Evolutionary conservation across 2,329 filamentous ascomycete species (phyloP).

Genomic region (Colletotrichum siamense): DNA sequence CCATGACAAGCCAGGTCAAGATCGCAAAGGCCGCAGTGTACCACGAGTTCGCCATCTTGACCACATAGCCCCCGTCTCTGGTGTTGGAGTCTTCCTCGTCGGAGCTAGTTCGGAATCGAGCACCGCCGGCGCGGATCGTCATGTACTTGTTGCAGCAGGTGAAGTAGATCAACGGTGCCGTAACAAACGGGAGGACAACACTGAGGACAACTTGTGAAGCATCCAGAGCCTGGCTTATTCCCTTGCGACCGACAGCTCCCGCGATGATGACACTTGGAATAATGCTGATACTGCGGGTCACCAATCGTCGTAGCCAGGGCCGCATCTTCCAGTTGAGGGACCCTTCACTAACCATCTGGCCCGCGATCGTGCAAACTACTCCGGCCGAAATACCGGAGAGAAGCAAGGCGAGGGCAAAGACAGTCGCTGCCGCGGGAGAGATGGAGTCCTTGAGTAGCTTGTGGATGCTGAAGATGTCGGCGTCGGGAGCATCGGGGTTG

Average conservation of each 20-base stretch:
- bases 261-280: conserved; percentile 85
- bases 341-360: conserved; percentile 88
- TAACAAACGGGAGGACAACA: conserved; percentile 82
- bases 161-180: conserved; percentile 83
- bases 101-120: conserved; percentile 35
- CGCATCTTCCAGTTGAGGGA: conserved; percentile 76
- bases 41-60: conserved; percentile 78
- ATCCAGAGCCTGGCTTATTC: conserved; percentile 74
- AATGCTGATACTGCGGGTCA: conserved; percentile 82
- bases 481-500: conserved; percentile 64
- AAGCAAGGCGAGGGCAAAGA: conserved; percentile 84
- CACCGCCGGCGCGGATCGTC: conserved; percentile 63
- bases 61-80: conserved; percentile 25
- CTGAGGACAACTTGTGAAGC: conserved; percentile 80
- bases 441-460: conserved; percentile 71
- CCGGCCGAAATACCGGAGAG: conserved; percentile 83
- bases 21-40: conserved; percentile 59
- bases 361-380: conserved; percentile 87
- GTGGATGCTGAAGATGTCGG: conserved; percentile 87
- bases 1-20: conserved; percentile 75
- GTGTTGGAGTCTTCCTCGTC: conserved; percentile 24
- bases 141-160: conserved; percentile 82
- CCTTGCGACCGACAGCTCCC: conserved; percentile 74
- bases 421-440: conserved; percentile 75
- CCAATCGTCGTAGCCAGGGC: conserved; percentile 79